Percentiles rank a stretch among this genome's conserved stretches.
Conservation (phyloP, 139 green algal species). For the Deuterostichococcus epilithicus region DNA sequence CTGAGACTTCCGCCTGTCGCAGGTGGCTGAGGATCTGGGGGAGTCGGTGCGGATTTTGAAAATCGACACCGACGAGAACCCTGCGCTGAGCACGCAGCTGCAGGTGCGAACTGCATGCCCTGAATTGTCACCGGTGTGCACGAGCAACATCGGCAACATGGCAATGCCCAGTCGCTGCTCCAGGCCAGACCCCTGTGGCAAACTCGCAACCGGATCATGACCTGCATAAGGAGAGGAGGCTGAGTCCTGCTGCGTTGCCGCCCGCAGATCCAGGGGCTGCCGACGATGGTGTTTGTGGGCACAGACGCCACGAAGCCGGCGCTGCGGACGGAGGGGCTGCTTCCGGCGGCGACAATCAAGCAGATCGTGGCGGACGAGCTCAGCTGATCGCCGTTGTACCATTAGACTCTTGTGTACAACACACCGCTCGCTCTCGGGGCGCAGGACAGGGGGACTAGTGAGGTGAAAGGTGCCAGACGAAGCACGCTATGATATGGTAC, state of each 20-base stretch:
- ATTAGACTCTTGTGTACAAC: no score
- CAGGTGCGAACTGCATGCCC: conserved; percentile 43
- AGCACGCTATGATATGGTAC: no score
- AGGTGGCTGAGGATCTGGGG: conserved; percentile 66
- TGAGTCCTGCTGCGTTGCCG: neutral
- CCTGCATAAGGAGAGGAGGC: neutral
- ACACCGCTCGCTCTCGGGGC: no score
- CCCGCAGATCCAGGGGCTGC: conserved; percentile 89
- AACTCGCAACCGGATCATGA: no score
- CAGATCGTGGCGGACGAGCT: conserved; percentile 73
- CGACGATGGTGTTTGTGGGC: conserved; percentile 91
- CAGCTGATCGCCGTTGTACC: no score
- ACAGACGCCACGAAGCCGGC: conserved; percentile 80
- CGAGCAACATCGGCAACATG: neutral
- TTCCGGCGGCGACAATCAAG: conserved; percentile 77
- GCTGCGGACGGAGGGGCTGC: conserved; percentile 85
- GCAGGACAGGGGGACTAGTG: no score
- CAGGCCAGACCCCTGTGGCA: no score
- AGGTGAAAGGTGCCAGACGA: no score
- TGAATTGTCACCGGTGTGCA: neutral
- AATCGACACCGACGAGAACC: conserved; percentile 91
- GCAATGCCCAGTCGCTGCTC: no score
- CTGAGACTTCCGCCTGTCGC: no score
- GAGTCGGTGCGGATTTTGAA: conserved; percentile 84
- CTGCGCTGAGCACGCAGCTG: conserved; percentile 65